Percentiles rank a stretch among this genome's conserved stretches.
Evolutionary conservation across 345 rosid species (phyloP).

Genomic region (Gossypium turneri): DNA sequence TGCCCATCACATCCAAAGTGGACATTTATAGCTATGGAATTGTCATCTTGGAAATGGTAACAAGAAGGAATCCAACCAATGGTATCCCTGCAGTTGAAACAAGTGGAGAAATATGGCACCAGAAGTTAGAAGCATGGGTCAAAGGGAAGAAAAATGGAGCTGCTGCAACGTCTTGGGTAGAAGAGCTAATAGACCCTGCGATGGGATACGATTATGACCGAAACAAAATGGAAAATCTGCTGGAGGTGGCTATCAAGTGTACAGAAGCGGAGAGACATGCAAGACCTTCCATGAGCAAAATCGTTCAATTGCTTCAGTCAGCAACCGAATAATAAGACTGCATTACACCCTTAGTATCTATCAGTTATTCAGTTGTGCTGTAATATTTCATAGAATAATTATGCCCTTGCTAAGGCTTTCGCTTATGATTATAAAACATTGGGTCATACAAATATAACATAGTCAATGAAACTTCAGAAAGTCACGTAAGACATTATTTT

Average conservation of each 20-base stretch:
- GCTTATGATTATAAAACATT: too few species aligned
- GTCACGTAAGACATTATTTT: too few species aligned
- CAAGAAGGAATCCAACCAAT: neutral
- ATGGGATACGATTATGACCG: conserved; percentile 3
- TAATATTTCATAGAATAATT: too few species aligned
- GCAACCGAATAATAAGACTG: neutral
- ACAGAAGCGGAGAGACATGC: conserved; percentile 2
- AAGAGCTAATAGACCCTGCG: conserved; percentile 9
- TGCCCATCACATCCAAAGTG: conserved; percentile 34
- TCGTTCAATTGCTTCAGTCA: neutral
- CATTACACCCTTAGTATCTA: neutral
- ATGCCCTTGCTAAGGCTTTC: too few species aligned
- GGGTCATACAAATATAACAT: too few species aligned
- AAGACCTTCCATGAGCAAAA: conserved; percentile 11
- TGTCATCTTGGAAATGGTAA: conserved; percentile 32
- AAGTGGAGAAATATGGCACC: conserved; percentile 8
- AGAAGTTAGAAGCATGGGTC: neutral
- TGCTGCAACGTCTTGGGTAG: neutral
- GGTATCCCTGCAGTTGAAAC: conserved; percentile 13
- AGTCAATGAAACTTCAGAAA: too few species aligned
- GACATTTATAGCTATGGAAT: conserved; percentile 41
- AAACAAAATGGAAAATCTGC: neutral
- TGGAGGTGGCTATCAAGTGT: neutral
- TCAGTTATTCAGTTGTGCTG: too few species aligned
- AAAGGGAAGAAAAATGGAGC: conserved; percentile 14